phyloP scores from a whole-genome alignment of 768 basidiomycete species.

The Panus rudis region DNA sequence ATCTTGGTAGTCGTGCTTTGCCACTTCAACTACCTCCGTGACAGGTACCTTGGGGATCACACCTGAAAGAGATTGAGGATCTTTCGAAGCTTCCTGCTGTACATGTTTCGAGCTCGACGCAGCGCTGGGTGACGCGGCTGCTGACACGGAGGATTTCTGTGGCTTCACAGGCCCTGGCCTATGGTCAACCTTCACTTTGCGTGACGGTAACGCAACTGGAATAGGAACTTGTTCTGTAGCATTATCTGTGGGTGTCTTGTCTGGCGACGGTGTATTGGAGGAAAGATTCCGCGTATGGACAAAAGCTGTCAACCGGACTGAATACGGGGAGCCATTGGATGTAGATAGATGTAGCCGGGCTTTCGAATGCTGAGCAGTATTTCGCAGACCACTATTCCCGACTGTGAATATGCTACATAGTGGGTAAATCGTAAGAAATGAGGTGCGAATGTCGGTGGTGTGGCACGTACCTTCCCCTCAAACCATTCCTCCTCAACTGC shows the following conservation, averaged over 20 bases:
- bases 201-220: constrained; percentile 14
- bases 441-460: no score
- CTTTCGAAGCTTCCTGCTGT: constrained; percentile 6
- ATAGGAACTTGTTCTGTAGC: constrained; percentile 17
- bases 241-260: constrained; percentile 9
- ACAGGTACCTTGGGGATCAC: constrained; percentile 13
- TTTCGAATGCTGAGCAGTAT: no score
- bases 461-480: constrained; percentile 30
- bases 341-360: no score
- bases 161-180: constrained; percentile 58
- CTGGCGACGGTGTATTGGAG: constrained; percentile 23
- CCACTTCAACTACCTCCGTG: constrained; percentile 36
- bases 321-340: no score
- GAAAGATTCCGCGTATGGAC: constrained; percentile 15
- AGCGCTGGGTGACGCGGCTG: constrained; percentile 22
- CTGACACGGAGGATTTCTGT: constrained; percentile 6
- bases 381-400: no score
- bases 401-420: no score
- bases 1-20: constrained; percentile 55
- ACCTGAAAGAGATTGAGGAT: constrained; percentile 14
- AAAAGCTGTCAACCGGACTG: no score
- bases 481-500: constrained; percentile 30
- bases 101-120: constrained; percentile 3
- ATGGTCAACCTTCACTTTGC: constrained; percentile 47
- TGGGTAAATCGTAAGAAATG: no score